These are phyloP conservation scores for Dactylonectria estremocensis DNA, from an alignment of 2,329 filamentous ascomycete genomes.

Conservation along the genomic window DNA sequence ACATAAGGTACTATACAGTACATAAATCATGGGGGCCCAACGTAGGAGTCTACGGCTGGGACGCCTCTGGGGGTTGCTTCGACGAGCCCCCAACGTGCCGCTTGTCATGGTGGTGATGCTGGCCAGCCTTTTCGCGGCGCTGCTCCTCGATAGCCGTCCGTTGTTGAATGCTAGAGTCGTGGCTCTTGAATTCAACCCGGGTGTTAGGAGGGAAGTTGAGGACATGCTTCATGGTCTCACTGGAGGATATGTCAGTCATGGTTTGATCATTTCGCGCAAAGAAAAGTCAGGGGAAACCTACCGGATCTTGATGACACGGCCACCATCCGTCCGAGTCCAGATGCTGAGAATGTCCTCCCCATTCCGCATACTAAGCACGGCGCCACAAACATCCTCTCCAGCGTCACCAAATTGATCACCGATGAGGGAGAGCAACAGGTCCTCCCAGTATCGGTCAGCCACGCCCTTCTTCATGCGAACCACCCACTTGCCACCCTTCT, in stretches of 20 bases:
- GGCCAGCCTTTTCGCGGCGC: conserved; percentile 83
- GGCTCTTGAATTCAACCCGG: conserved; percentile 94
- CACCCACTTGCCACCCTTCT: conserved; percentile 97
- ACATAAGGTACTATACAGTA: conserved; percentile 43
- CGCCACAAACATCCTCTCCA: conserved; percentile 93
- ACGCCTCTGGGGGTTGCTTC: conserved; percentile 54
- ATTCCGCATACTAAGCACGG: conserved; percentile 93
- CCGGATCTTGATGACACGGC: conserved; percentile 96
- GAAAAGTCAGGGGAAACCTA: conserved; percentile 61
- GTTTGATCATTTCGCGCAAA: background rate
- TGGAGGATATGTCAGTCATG: conserved; percentile 56
- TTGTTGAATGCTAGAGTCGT: conserved; percentile 96
- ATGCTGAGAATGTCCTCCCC: conserved; percentile 98
- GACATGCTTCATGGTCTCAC: conserved; percentile 94
- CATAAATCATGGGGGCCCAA: conserved; percentile 25
- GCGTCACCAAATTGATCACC: conserved; percentile 96
- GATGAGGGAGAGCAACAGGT: conserved; percentile 89
- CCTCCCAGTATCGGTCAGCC: conserved; percentile 97
- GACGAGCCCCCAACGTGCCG: conserved; percentile 50
- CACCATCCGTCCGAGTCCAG: conserved; percentile 95
- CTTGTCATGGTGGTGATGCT: conserved; percentile 61
- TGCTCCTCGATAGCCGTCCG: conserved; percentile 91
- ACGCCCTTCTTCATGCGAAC: conserved; percentile 97
- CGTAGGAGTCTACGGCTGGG: conserved; percentile 30
- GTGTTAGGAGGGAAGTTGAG: conserved; percentile 91